Evolutionary conservation across 2,329 filamentous ascomycete genomes (phyloP).

Genomic region (Juglanconis juglandina): DNA sequence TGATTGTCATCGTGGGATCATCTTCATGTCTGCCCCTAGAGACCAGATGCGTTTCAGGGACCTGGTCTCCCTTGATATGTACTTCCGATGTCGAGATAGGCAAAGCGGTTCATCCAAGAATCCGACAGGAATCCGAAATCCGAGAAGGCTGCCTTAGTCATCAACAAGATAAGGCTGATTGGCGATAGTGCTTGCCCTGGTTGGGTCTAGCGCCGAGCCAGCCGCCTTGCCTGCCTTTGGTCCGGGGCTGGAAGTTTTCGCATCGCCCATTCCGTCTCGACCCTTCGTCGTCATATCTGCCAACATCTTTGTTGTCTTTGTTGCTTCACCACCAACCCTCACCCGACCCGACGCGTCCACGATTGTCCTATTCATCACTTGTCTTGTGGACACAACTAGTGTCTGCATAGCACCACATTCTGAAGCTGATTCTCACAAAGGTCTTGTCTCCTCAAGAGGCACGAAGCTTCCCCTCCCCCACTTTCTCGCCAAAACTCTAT

Average conservation of each 20-base stretch:
- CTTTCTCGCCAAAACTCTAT: constrained; percentile 14
- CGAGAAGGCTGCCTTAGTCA: constrained; percentile 2
- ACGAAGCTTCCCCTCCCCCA: constrained; percentile 13
- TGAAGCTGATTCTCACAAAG: background rate
- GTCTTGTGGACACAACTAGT: too few relatives aligned
- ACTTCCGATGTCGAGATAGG: too few relatives aligned
- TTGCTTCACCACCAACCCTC: too few relatives aligned
- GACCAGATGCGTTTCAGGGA: background rate
- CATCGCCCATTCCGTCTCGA: background rate
- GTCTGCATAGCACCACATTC: too few relatives aligned
- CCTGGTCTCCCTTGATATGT: too few relatives aligned
- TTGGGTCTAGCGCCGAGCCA: background rate
- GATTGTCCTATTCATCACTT: too few relatives aligned
- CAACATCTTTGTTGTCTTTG: background rate
- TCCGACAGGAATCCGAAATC: too few relatives aligned
- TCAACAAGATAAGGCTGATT: background rate
- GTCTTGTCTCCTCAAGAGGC: background rate
- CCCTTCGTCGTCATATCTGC: background rate
- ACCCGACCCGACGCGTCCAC: too few relatives aligned
- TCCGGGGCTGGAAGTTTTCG: background rate
- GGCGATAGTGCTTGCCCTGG: background rate
- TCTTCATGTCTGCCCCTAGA: background rate
- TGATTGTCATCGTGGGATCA: constrained; percentile 9
- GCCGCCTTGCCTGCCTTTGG: background rate
- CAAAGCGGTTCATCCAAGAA: too few relatives aligned